Evolutionary conservation across 2,329 filamentous ascomycete species (phyloP).

Genomic region (Hansfordia pulvinata): DNA sequence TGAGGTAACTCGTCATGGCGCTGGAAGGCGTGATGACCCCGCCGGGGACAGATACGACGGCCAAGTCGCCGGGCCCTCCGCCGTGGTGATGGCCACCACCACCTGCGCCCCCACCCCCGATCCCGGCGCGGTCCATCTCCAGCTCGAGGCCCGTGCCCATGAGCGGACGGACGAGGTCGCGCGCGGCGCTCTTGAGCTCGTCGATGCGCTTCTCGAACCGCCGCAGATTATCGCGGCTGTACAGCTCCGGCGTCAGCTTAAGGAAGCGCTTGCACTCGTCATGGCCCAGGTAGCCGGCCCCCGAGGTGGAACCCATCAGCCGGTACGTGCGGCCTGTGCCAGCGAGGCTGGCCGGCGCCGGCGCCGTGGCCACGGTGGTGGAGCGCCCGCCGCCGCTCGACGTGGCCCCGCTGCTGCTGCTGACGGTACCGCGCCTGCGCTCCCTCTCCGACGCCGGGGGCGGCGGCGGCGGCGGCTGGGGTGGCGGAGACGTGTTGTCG

Average conservation of each 20-base stretch:
- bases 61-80: conserved; percentile 24
- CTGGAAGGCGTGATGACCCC: conserved; percentile 14
- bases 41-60: too few species aligned
- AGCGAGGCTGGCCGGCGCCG: conserved; percentile 32
- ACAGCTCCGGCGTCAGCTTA: conserved; percentile 68
- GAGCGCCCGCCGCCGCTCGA: conserved; percentile 6
- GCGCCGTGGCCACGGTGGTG: conserved; percentile 20
- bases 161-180: conserved; percentile 70
- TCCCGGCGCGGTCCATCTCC: conserved; percentile 43
- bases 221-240: conserved; percentile 73
- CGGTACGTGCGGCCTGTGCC: conserved; percentile 64
- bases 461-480: conserved; percentile 24
- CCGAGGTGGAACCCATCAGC: conserved; percentile 50
- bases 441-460: conserved; percentile 5
- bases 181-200: conserved; percentile 73
- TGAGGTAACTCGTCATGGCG: conserved; percentile 16
- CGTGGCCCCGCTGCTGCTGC: conserved; percentile 7
- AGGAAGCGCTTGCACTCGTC: conserved; percentile 87
- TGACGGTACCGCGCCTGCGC: conserved; percentile 3
- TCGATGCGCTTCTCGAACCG: conserved; percentile 79
- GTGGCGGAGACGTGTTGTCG: conserved; percentile 70
- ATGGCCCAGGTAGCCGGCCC: conserved; percentile 57
- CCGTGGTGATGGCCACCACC: conserved; percentile 21
- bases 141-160: conserved; percentile 79
- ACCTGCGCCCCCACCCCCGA: conserved; percentile 20